phyloP scores from a whole-genome alignment of 192 early-diverging fungal genomes.

The Coemansia sp. region DNA sequence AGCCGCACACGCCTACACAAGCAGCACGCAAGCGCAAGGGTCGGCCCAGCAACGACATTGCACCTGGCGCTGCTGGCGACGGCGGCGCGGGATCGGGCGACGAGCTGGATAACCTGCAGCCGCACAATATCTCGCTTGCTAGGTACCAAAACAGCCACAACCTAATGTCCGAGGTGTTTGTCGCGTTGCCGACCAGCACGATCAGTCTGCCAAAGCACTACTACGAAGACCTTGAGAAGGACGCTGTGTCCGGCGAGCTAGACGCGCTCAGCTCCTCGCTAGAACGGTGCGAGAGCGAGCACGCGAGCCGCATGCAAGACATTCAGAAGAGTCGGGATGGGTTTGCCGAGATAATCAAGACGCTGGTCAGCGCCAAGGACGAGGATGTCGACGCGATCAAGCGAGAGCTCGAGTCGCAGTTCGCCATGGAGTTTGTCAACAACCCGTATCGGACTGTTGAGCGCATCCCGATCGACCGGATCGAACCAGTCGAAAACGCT shows the following conservation, averaged over 20 bases:
- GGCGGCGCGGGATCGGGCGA: constrained; percentile 25
- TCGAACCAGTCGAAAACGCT: constrained; percentile 26
- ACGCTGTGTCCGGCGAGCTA: background rate
- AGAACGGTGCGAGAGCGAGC: constrained; percentile 19
- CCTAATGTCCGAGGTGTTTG: constrained; percentile 43
- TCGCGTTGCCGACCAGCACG: constrained; percentile 42
- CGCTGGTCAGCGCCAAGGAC: constrained; percentile 7
- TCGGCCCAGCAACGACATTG: background rate
- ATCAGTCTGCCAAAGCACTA: constrained; percentile 32
- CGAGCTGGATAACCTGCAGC: constrained; percentile 33
- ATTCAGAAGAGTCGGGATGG: constrained; percentile 11
- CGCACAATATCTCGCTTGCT: constrained; percentile 27
- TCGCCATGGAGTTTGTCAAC: constrained; percentile 47
- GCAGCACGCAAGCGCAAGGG: constrained; percentile 27
- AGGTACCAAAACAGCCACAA: constrained; percentile 49
- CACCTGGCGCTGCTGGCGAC: background rate
- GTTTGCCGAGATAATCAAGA: constrained; percentile 22
- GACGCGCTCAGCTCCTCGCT: constrained; percentile 4
- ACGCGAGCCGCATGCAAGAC: constrained; percentile 4
- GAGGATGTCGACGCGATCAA: constrained; percentile 23
- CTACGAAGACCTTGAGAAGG: constrained; percentile 18
- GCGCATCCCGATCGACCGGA: constrained; percentile 20
- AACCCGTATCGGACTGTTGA: constrained; percentile 32
- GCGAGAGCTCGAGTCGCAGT: constrained; percentile 6
- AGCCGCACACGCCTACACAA: constrained; percentile 4